Percentiles rank a stretch among this genome's conserved stretches.
Evolutionary conservation across 257 asterid genomes (phyloP).

Genomic region (Ligustrum vulgare): DNA sequence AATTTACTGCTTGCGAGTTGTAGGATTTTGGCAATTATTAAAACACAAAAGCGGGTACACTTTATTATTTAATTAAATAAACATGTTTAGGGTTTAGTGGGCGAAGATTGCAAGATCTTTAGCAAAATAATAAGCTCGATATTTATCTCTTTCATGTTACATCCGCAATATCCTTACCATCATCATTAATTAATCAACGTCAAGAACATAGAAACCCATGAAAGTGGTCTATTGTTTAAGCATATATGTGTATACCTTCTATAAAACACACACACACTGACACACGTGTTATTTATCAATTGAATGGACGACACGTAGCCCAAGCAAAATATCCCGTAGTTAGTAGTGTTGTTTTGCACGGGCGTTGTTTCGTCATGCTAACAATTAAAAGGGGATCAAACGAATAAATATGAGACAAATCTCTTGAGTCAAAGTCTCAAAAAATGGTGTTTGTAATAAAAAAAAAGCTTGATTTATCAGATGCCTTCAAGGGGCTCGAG

Average conservation of each 20-base stretch:
- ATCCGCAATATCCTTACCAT: slow-evolving; percentile 5
- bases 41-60: background rate
- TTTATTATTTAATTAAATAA: background rate
- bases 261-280: background rate
- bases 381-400: too few relatives aligned
- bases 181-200: slow-evolving; percentile 6
- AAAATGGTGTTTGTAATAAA: too few relatives aligned
- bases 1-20: background rate
- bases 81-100: background rate
- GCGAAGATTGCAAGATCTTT: slow-evolving; percentile 13
- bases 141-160: slow-evolving; percentile 17
- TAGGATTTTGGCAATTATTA: background rate
- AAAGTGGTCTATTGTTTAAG: slow-evolving; percentile 16
- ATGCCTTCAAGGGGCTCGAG: too few relatives aligned
- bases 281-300: slow-evolving; percentile 8
- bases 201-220: slow-evolving; percentile 29
- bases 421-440: too few relatives aligned
- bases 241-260: background rate
- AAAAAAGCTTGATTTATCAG: too few relatives aligned
- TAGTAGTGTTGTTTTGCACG: too few relatives aligned
- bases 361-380: too few relatives aligned
- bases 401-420: too few relatives aligned
- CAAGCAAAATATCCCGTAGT: slow-evolving; percentile 7
- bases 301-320: slow-evolving; percentile 16
- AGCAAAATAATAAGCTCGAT: background rate